phyloP scores from a whole-genome alignment of 139 green algal genomes.

The Pleodorina starrii region DNA sequence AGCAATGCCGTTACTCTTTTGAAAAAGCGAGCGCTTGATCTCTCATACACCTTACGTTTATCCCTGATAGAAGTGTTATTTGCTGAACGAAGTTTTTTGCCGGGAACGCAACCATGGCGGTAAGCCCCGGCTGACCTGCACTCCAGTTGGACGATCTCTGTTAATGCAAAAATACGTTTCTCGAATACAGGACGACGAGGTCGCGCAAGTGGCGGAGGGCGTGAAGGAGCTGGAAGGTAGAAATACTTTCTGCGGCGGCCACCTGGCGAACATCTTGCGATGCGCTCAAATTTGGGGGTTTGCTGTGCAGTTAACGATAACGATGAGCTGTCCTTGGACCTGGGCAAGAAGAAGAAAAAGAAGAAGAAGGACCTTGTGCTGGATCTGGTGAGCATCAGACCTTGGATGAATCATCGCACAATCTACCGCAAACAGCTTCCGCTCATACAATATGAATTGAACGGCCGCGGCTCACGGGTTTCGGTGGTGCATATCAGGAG shows the following conservation, averaged over 20 bases:
- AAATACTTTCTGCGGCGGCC: constrained; percentile 5
- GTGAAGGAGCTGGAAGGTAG: constrained; percentile 48
- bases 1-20: too few relatives aligned
- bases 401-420: too few relatives aligned
- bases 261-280: background rate
- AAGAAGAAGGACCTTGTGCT: constrained; percentile 44
- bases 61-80: background rate
- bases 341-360: constrained; percentile 70
- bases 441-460: too few relatives aligned
- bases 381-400: constrained; percentile 9
- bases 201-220: constrained; percentile 26
- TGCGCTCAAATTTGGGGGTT: background rate
- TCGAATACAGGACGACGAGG: constrained; percentile 15
- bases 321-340: constrained; percentile 65
- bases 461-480: too few relatives aligned
- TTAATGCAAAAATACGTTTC: background rate
- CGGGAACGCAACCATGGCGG: background rate
- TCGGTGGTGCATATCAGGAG: too few relatives aligned
- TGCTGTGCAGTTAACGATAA: constrained; percentile 56
- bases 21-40: too few relatives aligned
- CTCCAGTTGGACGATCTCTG: too few relatives aligned
- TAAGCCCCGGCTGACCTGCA: too few relatives aligned
- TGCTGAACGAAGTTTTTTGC: background rate
- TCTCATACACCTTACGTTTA: background rate
- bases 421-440: too few relatives aligned